These are phyloP conservation scores for Boechera retrofracta DNA, from an alignment of 345 rosid genomes.

Conservation along the genomic window DNA sequence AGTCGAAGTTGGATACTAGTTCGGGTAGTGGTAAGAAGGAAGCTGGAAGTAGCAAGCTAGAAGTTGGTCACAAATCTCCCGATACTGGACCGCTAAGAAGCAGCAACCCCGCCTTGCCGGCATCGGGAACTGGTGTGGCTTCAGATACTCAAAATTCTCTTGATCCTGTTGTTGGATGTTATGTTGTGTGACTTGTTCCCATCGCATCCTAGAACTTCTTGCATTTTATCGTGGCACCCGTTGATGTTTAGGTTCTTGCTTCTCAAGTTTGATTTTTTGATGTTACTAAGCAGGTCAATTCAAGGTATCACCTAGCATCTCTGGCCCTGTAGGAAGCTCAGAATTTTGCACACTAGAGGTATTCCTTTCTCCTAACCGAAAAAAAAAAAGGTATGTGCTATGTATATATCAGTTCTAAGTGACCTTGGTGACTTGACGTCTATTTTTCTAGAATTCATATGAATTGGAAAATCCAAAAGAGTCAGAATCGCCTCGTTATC, in stretches of 20 bases:
- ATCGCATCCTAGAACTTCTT: background rate
- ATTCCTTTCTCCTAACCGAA: slow-evolving; percentile 18
- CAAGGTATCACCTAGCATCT: slow-evolving; percentile 54
- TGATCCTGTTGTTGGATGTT: too few relatives aligned
- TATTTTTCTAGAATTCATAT: slow-evolving; percentile 51
- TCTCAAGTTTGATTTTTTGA: slow-evolving; percentile 37
- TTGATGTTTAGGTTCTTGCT: slow-evolving; percentile 14
- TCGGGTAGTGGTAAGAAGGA: slow-evolving; percentile 54
- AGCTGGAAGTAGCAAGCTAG: background rate
- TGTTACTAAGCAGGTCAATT: slow-evolving; percentile 52
- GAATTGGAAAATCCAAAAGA: slow-evolving; percentile 70
- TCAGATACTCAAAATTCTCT: background rate
- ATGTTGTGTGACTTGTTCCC: background rate
- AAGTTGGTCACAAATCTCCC: background rate
- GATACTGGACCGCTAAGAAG: slow-evolving; percentile 54
- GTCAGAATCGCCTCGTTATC: slow-evolving; percentile 88
- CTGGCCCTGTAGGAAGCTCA: slow-evolving; percentile 63
- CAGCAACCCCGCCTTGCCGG: slow-evolving; percentile 54
- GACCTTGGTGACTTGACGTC: slow-evolving; percentile 35
- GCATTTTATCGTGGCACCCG: background rate
- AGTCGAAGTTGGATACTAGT: background rate
- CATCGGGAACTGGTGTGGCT: slow-evolving; percentile 50
- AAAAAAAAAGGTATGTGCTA: background rate
- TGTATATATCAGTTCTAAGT: slow-evolving; percentile 7
- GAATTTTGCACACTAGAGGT: slow-evolving; percentile 81